These are phyloP conservation scores for Leishmania arabica DNA, from an alignment of 208 protist species.

Conservation along the genomic window DNA sequence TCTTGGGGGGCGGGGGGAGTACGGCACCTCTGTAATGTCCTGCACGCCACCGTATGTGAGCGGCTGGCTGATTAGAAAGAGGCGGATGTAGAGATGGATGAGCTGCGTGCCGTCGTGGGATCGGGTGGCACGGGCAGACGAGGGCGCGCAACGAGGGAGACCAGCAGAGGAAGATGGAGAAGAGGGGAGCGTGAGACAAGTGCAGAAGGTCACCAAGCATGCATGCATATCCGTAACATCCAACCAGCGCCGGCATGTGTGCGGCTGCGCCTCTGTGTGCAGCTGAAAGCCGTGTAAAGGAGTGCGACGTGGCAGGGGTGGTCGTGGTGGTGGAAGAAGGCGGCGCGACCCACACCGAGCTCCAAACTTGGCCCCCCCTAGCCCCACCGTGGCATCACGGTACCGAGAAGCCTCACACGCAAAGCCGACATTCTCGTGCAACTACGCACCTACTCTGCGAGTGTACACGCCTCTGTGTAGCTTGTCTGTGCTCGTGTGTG, in stretches of 20 bases:
- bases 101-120: background rate
- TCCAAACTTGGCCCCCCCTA: background rate
- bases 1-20: background rate
- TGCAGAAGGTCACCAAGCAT: background rate
- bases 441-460: background rate
- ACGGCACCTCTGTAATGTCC: background rate
- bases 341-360: background rate
- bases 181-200: background rate
- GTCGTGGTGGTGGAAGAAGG: background rate
- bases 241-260: background rate
- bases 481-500: background rate
- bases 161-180: background rate
- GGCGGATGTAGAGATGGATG: background rate
- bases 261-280: background rate
- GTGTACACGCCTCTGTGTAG: background rate
- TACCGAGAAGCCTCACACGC: background rate
- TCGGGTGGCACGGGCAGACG: background rate
- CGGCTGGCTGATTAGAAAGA: background rate
- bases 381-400: background rate
- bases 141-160: background rate
- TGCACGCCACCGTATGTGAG: background rate
- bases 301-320: background rate
- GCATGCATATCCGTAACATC: background rate
- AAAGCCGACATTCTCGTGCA: background rate
- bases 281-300: background rate